phyloP scores from a whole-genome alignment of 768 basidiomycete species.

The Hygrocybe punicea region DNA sequence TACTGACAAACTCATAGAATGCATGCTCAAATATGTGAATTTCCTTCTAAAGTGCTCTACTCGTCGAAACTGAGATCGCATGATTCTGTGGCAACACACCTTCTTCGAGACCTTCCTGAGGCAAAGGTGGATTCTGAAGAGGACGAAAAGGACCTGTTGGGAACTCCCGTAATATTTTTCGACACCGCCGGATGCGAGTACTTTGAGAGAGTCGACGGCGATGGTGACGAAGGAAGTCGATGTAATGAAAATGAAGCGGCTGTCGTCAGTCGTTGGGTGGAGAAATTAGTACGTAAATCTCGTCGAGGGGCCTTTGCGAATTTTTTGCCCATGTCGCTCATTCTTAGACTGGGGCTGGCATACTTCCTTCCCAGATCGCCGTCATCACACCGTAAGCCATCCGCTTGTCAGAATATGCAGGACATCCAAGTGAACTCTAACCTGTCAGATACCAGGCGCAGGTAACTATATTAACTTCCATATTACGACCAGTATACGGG shows the following conservation, averaged over 20 bases:
- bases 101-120: constrained; percentile 68
- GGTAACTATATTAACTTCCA: constrained; percentile 75
- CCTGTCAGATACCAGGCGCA: constrained; percentile 83
- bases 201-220: constrained; percentile 76
- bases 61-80: constrained; percentile 66
- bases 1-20: constrained; percentile 49
- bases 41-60: constrained; percentile 84
- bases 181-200: constrained; percentile 95
- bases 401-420: background rate
- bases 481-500: constrained; percentile 70
- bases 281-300: constrained; percentile 55
- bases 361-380: constrained; percentile 59
- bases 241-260: constrained; percentile 94
- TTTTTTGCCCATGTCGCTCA: background rate
- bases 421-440: background rate
- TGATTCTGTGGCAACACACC: constrained; percentile 63
- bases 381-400: constrained; percentile 67
- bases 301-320: background rate
- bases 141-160: constrained; percentile 67
- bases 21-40: constrained; percentile 80
- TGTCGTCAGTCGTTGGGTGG: constrained; percentile 79
- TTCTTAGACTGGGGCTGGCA: constrained; percentile 13
- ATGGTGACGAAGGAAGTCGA: constrained; percentile 84
- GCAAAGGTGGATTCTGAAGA: constrained; percentile 53
- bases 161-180: constrained; percentile 83